Base-by-base conservation (phyloP, 345 rosid genomes). In the Hirschfeldia incana region DNA sequence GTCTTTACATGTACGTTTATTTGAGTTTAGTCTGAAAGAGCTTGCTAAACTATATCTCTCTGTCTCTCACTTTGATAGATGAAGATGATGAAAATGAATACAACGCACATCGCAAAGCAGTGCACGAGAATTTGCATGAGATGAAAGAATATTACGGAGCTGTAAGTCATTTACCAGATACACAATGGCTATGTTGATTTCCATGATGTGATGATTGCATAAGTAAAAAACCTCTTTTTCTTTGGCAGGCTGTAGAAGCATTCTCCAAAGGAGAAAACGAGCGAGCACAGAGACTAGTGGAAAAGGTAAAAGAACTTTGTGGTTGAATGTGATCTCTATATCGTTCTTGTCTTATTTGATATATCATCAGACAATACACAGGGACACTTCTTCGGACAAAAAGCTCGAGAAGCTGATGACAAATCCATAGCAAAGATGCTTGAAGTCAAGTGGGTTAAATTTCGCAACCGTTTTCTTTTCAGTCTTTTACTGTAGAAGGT, bases 111-210 rank as follows among this genome's bases (percentile, higher is more conserved):
- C 92, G 87, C 70, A 84, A 70, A 83, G 90, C 87, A 77, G 89
- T 81, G 68, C 82, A 70, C 74, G 96, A 91, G 78, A 72, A 84
- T 78, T 87, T 88, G 85, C 28, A 57, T 53, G 83, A 81, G 75
- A 85, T 86, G 93, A 89, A 74, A 80, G 90, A 88, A 79, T 89
- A 88, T 78, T 88, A 81, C 42, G 88, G 84, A 85, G 88, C 89
- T 82, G 96, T 91, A 85, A 78, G 87, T 74, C 21, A 21, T 21
- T 21, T 21, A 21, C 21, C 21, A 21, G 21, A 21, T 21, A 21
- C 21, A 21, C 21, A 21, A 21, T 21, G 21, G 21, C 21, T 21
- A 21, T 21, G 21, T 21, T 21, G 21, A 21, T 21, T 21, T 21
- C 21, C 21, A 21, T 21, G 21, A 21, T 21, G 21, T 21, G 21